These are phyloP conservation scores for Solanum bulbocastanum DNA, from an alignment of 257 asterid genomes.

Conservation along the genomic window DNA sequence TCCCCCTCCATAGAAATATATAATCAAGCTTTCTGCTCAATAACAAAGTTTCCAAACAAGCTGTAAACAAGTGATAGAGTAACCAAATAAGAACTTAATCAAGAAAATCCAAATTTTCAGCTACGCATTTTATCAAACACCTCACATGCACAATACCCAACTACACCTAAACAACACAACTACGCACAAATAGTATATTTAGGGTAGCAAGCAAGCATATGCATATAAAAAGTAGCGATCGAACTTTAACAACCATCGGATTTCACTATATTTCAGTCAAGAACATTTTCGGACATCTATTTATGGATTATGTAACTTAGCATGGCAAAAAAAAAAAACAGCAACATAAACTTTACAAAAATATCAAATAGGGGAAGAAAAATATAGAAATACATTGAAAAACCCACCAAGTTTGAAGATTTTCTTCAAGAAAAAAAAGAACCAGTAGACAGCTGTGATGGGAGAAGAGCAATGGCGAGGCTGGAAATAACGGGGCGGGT, in stretches of 20 bases:
- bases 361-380: not conserved
- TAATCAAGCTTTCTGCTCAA: not conserved
- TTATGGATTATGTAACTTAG: not conserved
- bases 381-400: not conserved
- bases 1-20: constrained; percentile 36
- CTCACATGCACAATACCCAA: not conserved
- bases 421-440: too few relatives aligned
- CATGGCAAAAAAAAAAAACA: not conserved
- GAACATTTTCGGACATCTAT: not conserved
- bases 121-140: not conserved
- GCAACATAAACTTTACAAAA: not conserved
- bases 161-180: not conserved
- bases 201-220: not conserved
- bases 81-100: not conserved
- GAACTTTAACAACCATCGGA: not conserved
- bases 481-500: not conserved
- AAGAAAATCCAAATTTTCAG: not conserved
- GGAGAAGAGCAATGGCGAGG: not conserved
- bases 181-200: not conserved
- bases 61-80: not conserved
- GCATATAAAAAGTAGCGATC: not conserved
- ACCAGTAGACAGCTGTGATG: not conserved
- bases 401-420: not conserved
- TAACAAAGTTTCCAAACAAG: not conserved
- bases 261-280: not conserved